Percentiles rank a stretch among this genome's conserved stretches.
Evolutionary conservation across 2,329 filamentous ascomycete genomes (phyloP).

Genomic region (Sporothrix inflata): DNA sequence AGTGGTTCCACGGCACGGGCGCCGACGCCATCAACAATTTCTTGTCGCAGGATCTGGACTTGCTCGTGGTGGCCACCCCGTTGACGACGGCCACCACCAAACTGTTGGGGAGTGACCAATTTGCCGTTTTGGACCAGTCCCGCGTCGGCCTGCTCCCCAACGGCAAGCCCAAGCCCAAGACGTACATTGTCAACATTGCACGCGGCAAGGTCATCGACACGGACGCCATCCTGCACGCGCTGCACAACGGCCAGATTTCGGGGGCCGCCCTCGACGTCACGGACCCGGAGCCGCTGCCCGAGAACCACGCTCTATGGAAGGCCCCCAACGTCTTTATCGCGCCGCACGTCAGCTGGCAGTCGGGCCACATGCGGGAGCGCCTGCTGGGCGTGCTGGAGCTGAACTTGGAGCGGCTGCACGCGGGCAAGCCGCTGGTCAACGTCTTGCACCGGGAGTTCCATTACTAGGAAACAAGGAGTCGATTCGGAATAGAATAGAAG

Average conservation of each 20-base stretch:
- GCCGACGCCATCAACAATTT: slow-evolving; percentile 53
- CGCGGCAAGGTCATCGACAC: slow-evolving; percentile 58
- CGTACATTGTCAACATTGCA: slow-evolving; percentile 69
- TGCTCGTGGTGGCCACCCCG: slow-evolving; percentile 56
- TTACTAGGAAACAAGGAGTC: slow-evolving; percentile 27
- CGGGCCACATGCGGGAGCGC: slow-evolving; percentile 19
- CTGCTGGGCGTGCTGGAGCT: slow-evolving; percentile 30
- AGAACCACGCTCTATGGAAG: slow-evolving; percentile 63
- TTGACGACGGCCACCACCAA: slow-evolving; percentile 52
- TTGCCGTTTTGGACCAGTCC: slow-evolving; percentile 46
- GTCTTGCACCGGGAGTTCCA: slow-evolving; percentile 29
- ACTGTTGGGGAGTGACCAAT: slow-evolving; percentile 54
- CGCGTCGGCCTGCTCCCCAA: slow-evolving; percentile 35
- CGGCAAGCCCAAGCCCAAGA: slow-evolving; percentile 37
- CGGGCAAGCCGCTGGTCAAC: slow-evolving; percentile 29
- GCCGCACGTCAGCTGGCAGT: slow-evolving; percentile 37
- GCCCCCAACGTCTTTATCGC: slow-evolving; percentile 60
- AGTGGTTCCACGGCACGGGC: slow-evolving; percentile 49
- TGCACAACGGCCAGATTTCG: slow-evolving; percentile 31
- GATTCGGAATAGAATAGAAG: neutral
- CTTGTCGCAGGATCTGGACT: slow-evolving; percentile 53
- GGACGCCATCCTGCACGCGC: slow-evolving; percentile 50
- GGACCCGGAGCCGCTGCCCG: slow-evolving; percentile 67
- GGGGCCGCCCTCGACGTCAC: slow-evolving; percentile 71
- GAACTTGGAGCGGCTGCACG: slow-evolving; percentile 29